Evolutionary conservation across 2,329 filamentous ascomycete genomes (phyloP).

Genomic region (Pseudocercospora ulei): DNA sequence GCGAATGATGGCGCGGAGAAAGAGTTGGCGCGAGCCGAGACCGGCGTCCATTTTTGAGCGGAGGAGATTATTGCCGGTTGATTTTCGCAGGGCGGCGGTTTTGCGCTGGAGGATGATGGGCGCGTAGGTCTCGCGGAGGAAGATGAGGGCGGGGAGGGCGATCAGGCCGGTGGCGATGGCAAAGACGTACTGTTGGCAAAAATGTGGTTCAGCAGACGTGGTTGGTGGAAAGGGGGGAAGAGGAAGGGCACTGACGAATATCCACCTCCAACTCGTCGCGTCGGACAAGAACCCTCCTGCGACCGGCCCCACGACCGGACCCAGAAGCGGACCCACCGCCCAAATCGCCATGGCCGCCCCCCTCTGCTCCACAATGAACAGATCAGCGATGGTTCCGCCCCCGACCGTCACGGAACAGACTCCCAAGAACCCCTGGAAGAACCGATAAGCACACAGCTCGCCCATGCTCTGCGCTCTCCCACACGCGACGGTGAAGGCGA

Average conservation of each 20-base stretch:
- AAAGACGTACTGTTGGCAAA: constrained; percentile 51
- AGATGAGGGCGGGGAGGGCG: constrained; percentile 34
- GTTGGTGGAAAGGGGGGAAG: too few species aligned
- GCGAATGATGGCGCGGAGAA: constrained; percentile 42
- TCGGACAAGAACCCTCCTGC: constrained; percentile 54
- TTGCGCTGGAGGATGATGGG: constrained; percentile 42
- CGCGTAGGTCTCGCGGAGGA: constrained; percentile 43
- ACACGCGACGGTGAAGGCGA: constrained; percentile 30
- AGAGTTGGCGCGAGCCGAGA: constrained; percentile 35
- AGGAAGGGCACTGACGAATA: constrained; percentile 10
- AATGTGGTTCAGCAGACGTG: constrained; percentile 5
- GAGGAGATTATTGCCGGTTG: constrained; percentile 41
- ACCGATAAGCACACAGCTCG: constrained; percentile 30
- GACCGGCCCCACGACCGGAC: constrained; percentile 42
- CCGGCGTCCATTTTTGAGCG: constrained; percentile 36
- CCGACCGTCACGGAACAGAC: constrained; percentile 31
- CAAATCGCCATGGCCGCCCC: constrained; percentile 31
- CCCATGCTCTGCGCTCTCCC: constrained; percentile 29
- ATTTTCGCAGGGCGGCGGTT: constrained; percentile 41
- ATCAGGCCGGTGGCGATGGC: constrained; percentile 25
- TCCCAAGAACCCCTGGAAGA: constrained; percentile 30
- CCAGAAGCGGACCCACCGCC: constrained; percentile 27
- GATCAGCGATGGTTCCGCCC: constrained; percentile 28
- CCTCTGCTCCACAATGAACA: constrained; percentile 27
- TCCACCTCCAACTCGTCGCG: constrained; percentile 59